These are phyloP conservation scores for Russula emetica DNA, from an alignment of 768 basidiomycete species.

Conservation along the genomic window DNA sequence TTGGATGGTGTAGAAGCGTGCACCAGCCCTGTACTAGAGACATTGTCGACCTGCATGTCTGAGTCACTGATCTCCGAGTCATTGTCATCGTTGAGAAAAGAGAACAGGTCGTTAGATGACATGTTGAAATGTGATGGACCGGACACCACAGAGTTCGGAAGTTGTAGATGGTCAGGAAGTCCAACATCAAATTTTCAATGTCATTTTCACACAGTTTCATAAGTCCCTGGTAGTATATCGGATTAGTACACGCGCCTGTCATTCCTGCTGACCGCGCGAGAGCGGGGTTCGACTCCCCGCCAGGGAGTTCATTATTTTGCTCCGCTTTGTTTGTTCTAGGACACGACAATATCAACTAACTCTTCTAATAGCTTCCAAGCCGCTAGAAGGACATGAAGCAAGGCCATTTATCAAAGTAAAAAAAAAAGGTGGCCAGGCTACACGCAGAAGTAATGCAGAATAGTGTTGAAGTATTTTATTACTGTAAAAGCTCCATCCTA, in stretches of 20 bases:
- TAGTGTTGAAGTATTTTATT: neutral
- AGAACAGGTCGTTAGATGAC: slow-evolving; percentile 53
- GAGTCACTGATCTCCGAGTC: slow-evolving; percentile 37
- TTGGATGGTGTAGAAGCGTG: slow-evolving; percentile 31
- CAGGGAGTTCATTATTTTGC: slow-evolving; percentile 27
- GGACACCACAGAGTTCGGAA: too few relatives aligned
- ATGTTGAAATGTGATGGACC: slow-evolving; percentile 23
- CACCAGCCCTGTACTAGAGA: slow-evolving; percentile 25
- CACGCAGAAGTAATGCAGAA: neutral
- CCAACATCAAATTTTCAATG: neutral
- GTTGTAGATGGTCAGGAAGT: neutral
- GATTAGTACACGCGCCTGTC: slow-evolving; percentile 30
- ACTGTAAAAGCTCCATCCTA: neutral
- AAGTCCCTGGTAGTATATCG: slow-evolving; percentile 30
- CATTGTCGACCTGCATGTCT: slow-evolving; percentile 28
- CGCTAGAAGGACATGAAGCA: neutral
- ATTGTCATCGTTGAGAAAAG: slow-evolving; percentile 50
- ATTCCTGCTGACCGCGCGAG: slow-evolving; percentile 30
- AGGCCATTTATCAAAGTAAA: too few relatives aligned
- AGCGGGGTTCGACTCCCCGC: slow-evolving; percentile 38
- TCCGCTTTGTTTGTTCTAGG: neutral
- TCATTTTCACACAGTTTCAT: rapidly evolving
- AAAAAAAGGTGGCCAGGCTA: neutral
- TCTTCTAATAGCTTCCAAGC: too few relatives aligned
- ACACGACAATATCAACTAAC: neutral